Evolutionary conservation across 225 moss, liverwort and hornwort genomes (phyloP), one percentile per base, ranked within the genome.

Genomic region (Ulota crispa): DNA sequence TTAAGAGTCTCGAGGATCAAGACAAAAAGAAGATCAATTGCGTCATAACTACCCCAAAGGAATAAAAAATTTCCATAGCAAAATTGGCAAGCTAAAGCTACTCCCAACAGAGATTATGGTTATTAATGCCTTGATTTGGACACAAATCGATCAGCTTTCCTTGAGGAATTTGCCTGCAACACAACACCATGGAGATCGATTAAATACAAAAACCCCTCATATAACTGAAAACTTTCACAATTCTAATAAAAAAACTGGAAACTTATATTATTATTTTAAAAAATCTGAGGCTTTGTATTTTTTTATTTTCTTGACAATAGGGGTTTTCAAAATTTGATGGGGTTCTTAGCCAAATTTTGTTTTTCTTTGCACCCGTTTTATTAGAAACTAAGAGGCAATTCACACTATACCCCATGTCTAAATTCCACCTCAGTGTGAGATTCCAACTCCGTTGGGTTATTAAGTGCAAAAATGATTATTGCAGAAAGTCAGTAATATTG

Each of bases 101-200:
- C 50, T 84, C 20, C 50, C 39, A 79, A 60, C 24, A 75, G 16
- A 87, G 52, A 7, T 82, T 78, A 67, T 79, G 82, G 64, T 85
- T 70, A 60, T 87, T 87, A 8, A 85, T 0, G 8, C 9, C 71
- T 3, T 59, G 16, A 8, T 69, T 55, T 13, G 32, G 65, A 55
- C 50, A 19, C 2, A 64, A 10, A 3, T 20, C 75, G 23, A 14
- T 41, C 1, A 87, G 66, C 75, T 28, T 82, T 78, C 82, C 75
- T 64, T 82, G 84, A 47, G 75, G 78, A 65, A 82, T 82, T 84
- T 87, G 79, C 65, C 60, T 87, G 50, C 4, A 18, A 66, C 57
- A 79, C 11, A 32, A 72, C 5, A 15, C 18, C 28, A 63, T 55
- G 14, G 9, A 63, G 4, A 75, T 64, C 30, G 79, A 28, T 72